Percentiles rank a stretch among this genome's conserved stretches.
Evolutionary conservation across 169 alveolate species (phyloP).

Genomic region (Eimeria necatrix): DNA sequence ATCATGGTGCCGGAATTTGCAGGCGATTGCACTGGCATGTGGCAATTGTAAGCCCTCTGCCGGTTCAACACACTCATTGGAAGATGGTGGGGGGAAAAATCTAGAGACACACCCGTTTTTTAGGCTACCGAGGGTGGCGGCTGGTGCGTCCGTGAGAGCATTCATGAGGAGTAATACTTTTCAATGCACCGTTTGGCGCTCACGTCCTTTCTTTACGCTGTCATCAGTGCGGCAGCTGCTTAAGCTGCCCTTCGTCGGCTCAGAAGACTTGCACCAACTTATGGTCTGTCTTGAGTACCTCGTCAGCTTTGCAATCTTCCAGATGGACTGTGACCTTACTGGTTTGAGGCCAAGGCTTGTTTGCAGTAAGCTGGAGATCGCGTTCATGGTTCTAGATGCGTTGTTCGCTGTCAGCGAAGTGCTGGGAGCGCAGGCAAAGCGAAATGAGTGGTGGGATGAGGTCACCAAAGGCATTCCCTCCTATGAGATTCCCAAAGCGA

Average conservation of each 20-base stretch:
- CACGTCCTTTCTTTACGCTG: not conserved
- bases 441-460: slow-evolving; percentile 1
- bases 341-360: not conserved
- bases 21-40: no score
- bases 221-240: not conserved
- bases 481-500: not conserved
- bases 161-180: not conserved
- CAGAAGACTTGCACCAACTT: not conserved
- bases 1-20: no score
- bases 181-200: not conserved
- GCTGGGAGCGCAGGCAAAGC: not conserved
- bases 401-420: slow-evolving; percentile 21
- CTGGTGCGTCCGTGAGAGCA: not conserved
- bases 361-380: not conserved
- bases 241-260: not conserved
- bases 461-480: not conserved
- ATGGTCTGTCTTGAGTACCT: not conserved
- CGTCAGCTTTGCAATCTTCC: not conserved
- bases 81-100: not conserved
- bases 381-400: not conserved
- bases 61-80: no score
- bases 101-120: not conserved
- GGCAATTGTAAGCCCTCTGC: no score
- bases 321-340: not conserved
- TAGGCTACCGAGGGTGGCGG: not conserved